A percentile compares a stretch with the other conserved stretches of the same genome.
These are phyloP conservation scores for Malus hybrid DNA, from an alignment of 331 rosid species.

Conservation along the genomic window DNA sequence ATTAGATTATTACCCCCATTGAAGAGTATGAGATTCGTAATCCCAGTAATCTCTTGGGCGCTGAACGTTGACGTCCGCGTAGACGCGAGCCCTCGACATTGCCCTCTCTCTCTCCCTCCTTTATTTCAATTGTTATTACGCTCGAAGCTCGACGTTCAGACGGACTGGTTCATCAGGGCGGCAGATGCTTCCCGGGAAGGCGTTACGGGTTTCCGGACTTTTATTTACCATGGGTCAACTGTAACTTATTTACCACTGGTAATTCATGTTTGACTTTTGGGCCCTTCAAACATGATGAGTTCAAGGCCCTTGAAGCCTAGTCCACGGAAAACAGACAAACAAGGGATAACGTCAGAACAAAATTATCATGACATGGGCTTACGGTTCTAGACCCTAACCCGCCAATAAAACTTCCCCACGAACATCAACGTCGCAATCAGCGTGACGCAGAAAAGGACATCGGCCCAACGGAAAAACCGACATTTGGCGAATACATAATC, in stretches of 20 bases:
- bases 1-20: slow-evolving; percentile 30
- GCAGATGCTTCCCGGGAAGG: not conserved
- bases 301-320: no score
- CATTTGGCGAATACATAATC: not conserved
- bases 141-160: not conserved
- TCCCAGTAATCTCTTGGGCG: slow-evolving; percentile 54
- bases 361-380: no score
- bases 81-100: slow-evolving; percentile 45
- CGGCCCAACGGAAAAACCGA: not conserved
- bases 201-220: not conserved
- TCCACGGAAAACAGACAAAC: no score
- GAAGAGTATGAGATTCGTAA: slow-evolving; percentile 36
- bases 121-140: not conserved
- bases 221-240: no score
- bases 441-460: not conserved
- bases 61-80: slow-evolving; percentile 34
- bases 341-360: no score
- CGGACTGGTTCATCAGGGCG: not conserved
- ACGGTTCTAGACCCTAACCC: no score
- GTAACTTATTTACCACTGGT: no score
- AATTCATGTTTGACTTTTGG: no score
- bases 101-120: not conserved
- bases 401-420: no score
- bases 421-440: no score
- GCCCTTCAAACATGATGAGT: no score